Evolutionary conservation across 345 rosid species (phyloP).

Genomic region (Luvunga scandens): DNA sequence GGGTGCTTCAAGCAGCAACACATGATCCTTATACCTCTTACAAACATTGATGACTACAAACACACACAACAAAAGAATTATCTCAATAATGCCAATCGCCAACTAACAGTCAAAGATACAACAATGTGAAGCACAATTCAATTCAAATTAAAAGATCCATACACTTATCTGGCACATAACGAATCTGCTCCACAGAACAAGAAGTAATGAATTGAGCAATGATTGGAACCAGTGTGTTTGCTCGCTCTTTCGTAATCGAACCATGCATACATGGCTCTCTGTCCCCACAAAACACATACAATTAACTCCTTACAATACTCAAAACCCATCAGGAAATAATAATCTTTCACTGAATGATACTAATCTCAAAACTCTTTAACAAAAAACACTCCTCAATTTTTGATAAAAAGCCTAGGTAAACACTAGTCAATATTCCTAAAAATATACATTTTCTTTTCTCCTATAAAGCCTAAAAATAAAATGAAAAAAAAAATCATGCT

Average conservation of each 20-base stretch:
- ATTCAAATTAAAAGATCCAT: slow-evolving; percentile 9
- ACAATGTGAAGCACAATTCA: not conserved
- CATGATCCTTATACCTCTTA: slow-evolving; percentile 80
- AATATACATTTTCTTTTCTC: not conserved
- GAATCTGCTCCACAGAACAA: slow-evolving; percentile 70
- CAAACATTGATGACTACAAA: slow-evolving; percentile 65
- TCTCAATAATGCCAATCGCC: not conserved
- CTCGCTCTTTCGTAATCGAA: slow-evolving; percentile 53
- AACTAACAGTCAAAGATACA: not conserved
- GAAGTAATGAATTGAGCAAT: slow-evolving; percentile 60
- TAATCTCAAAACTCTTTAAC: not conserved
- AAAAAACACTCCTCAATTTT: not conserved
- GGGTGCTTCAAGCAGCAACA: slow-evolving; percentile 58
- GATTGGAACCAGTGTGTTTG: slow-evolving; percentile 33
- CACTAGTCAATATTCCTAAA: not conserved
- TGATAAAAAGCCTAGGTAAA: no score
- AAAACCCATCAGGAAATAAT: not conserved
- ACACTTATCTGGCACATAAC: slow-evolving; percentile 77
- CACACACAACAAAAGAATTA: slow-evolving; percentile 20
- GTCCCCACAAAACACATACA: slow-evolving; percentile 6
- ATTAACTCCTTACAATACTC: not conserved
- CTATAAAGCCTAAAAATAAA: not conserved
- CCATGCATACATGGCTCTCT: slow-evolving; percentile 53
- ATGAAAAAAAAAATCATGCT: not conserved
- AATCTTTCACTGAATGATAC: not conserved